Conservation (phyloP, 768 basidiomycete genomes). For the Lentinula guzmanii region DNA sequence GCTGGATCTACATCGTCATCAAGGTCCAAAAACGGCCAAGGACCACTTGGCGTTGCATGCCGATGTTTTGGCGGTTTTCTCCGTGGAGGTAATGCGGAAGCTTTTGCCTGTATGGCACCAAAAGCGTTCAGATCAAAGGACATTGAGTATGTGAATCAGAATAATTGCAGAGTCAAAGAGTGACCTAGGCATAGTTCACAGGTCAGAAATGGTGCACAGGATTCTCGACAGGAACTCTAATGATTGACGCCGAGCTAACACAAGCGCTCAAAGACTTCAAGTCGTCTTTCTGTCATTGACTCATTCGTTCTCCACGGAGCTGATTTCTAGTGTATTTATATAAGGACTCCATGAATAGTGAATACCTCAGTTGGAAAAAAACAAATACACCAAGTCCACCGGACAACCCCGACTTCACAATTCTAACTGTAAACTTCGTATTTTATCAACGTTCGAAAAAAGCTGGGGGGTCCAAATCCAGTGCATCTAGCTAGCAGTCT, state of each 20-base stretch:
- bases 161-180: background rate
- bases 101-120: background rate
- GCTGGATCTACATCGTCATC: constrained; percentile 16
- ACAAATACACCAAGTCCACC: too few species aligned
- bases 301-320: background rate
- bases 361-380: too few species aligned
- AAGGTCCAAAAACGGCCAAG: constrained; percentile 38
- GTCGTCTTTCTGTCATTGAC: too few species aligned
- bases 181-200: background rate
- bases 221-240: background rate
- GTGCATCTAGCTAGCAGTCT: too few species aligned
- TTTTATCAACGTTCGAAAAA: too few species aligned
- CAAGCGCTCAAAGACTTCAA: too few species aligned
- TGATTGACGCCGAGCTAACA: background rate
- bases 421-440: too few species aligned
- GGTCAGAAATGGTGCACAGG: background rate
- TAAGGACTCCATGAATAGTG: too few species aligned
- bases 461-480: too few species aligned
- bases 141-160: background rate
- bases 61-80: constrained; percentile 19
- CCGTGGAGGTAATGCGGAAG: constrained; percentile 9
- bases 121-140: background rate
- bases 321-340: too few species aligned
- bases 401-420: too few species aligned
- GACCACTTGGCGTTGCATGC: constrained; percentile 32